Base-by-base conservation (phyloP, 139 green algal species). In the Astrephomene gubernaculifera region DNA sequence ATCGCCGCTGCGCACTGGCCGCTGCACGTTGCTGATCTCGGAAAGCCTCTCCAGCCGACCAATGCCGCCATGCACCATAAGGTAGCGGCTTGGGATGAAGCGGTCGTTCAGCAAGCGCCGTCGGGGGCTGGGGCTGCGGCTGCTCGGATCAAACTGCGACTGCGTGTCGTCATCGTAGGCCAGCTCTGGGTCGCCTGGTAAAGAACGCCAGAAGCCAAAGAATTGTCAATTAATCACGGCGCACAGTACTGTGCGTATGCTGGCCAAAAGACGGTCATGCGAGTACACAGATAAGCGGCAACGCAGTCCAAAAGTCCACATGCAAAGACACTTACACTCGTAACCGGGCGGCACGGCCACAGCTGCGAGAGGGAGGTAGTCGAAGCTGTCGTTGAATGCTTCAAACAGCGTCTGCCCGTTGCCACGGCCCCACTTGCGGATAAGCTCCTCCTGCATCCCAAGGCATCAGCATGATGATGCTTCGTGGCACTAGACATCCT, bases 11-110 rank as follows among this genome's bases (percentile, higher is more conserved):
- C 70, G 43, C 21, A 78, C 9, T 7, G 70, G 70, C n/a, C 70
- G 43, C 70, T 63, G n/a, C 43, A 43, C 70, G n/a, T 7, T 52
- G 38, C 38, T 52, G 52, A 81, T 81, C 22, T 68, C 6, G 22
- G n/a, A 25, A 22, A 81, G 35, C 4, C 29, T 45, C 8, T 69
- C 52, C 52, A 81, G 35, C 22, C 72, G 72, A 2, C 72, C 72
- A 12, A 81, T 81, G 52, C 72, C 72, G 22, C 72, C 72, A 52
- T 81, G 72, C 33, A 81, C 53, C 72, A 81, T 22, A 1, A 81
- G 72, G 52, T 81, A 81, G 52, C 72, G 72, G 52, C 22, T 27
- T 1, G 72, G 72, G 35, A 68, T 10, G 8, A 57, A 63, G 14
- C 63, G 63, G 57, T 22, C 10, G 31, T 3, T 8, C 12, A 1